Percentiles rank a stretch among this genome's conserved stretches.
phyloP scores from a whole-genome alignment of 768 basidiomycete species.

The Gautieria morchelliformis region DNA sequence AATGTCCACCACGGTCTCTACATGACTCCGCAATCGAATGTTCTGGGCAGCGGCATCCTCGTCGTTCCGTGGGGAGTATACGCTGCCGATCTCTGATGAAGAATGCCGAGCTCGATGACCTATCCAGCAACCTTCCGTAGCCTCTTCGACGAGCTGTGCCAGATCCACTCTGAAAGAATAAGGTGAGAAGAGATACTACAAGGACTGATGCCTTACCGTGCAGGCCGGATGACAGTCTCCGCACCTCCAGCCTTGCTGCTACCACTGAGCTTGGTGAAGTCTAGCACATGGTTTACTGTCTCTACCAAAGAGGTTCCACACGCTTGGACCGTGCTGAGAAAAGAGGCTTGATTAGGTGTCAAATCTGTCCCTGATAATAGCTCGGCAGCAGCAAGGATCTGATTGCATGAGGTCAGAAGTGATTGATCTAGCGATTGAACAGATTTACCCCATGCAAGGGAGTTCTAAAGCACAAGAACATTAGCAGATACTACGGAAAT shows the following conservation, averaged over 20 bases:
- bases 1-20: conserved; percentile 86
- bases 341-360: conserved; percentile 72
- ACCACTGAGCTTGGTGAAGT: conserved; percentile 91
- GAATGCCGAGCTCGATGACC: conserved; percentile 77
- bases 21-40: conserved; percentile 31
- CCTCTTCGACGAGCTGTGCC: conserved; percentile 78
- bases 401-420: not conserved
- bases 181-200: not conserved
- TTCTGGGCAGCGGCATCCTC: conserved; percentile 31
- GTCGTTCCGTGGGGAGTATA: conserved; percentile 77
- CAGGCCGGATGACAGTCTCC: conserved; percentile 62
- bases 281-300: conserved; percentile 93
- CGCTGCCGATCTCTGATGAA: conserved; percentile 74
- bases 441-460: conserved; percentile 76
- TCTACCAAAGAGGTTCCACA: conserved; percentile 94
- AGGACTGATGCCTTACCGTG: conserved; percentile 35
- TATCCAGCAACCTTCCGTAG: conserved; percentile 91
- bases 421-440: not conserved
- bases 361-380: conserved; percentile 79
- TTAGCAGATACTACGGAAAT: not conserved
- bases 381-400: conserved; percentile 89
- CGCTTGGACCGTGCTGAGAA: conserved; percentile 87
- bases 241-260: conserved; percentile 71
- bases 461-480: conserved; percentile 31
- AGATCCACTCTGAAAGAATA: conserved; percentile 48